A percentile compares a stretch with the other conserved stretches of the same genome.
Conservation (phyloP, 768 basidiomycete species). For the Lyophyllum semitale region DNA sequence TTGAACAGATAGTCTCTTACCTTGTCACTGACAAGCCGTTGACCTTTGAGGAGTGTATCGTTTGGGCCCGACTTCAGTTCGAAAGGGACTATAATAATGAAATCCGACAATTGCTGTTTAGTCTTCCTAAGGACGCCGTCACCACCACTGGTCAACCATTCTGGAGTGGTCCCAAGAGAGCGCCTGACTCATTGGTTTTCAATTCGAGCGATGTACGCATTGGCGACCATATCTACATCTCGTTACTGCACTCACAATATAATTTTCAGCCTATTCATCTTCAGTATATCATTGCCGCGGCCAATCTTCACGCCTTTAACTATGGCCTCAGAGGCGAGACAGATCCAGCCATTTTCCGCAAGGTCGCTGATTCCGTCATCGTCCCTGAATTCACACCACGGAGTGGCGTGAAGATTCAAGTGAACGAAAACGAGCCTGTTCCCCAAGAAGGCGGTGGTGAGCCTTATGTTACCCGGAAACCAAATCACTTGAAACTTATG, state of each 20-base stretch:
- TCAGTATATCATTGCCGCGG: constrained; percentile 86
- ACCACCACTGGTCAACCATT: constrained; percentile 94
- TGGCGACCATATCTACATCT: neutral
- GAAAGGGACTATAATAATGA: constrained; percentile 92
- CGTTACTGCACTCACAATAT: constrained; percentile 6
- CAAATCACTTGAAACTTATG: constrained; percentile 13
- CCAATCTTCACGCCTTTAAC: constrained; percentile 97
- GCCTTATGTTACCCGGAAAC: constrained; percentile 12
- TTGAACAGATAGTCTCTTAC: constrained; percentile 85
- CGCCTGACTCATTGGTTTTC: constrained; percentile 88
- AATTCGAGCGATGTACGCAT: constrained; percentile 78
- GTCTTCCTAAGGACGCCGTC: constrained; percentile 90
- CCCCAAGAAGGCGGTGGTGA: constrained; percentile 52
- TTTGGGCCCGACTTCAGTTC: constrained; percentile 95
- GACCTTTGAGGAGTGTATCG: constrained; percentile 95
- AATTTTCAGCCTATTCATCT: constrained; percentile 76
- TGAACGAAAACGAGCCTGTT: constrained; percentile 90
- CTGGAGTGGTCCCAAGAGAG: constrained; percentile 99
- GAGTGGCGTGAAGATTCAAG: constrained; percentile 90
- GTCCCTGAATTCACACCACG: constrained; percentile 94
- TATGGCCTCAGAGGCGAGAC: constrained; percentile 93
- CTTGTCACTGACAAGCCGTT: constrained; percentile 91
- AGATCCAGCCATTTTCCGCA: constrained; percentile 78
- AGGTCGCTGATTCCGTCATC: constrained; percentile 77
- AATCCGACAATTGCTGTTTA: constrained; percentile 90